Conservation (phyloP, 495 filamentous ascomycete genomes). For the Tuber aestivum region DNA sequence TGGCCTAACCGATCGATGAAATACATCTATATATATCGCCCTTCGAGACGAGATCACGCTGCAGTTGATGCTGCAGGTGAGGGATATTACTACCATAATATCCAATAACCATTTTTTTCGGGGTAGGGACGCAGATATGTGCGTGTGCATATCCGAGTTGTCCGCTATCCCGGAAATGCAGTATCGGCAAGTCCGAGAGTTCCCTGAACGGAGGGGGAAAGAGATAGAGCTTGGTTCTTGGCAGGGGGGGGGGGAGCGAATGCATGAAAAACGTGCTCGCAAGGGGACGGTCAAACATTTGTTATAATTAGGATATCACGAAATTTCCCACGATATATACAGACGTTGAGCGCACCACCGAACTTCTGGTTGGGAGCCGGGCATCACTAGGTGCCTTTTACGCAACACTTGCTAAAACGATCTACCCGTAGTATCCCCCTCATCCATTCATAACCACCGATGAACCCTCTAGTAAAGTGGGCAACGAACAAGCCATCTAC, state of each 20-base stretch:
- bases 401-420: background rate
- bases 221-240: background rate
- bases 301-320: background rate
- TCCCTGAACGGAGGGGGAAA: background rate
- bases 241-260: background rate
- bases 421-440: background rate
- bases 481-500: too few species aligned
- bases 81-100: background rate
- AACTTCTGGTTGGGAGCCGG: background rate
- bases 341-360: background rate
- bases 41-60: background rate
- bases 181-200: background rate
- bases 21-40: background rate
- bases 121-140: background rate
- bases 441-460: background rate
- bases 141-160: background rate
- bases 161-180: background rate
- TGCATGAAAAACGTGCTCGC: background rate
- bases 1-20: background rate
- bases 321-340: background rate
- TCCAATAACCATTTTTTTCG: background rate
- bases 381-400: background rate
- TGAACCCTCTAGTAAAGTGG: background rate
- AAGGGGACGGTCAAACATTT: background rate
- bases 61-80: background rate